Percentiles rank a stretch among this genome's conserved stretches.
These are phyloP conservation scores for Coemansia sp. DNA, from an alignment of 192 early-diverging fungal genomes.

Conservation along the genomic window DNA sequence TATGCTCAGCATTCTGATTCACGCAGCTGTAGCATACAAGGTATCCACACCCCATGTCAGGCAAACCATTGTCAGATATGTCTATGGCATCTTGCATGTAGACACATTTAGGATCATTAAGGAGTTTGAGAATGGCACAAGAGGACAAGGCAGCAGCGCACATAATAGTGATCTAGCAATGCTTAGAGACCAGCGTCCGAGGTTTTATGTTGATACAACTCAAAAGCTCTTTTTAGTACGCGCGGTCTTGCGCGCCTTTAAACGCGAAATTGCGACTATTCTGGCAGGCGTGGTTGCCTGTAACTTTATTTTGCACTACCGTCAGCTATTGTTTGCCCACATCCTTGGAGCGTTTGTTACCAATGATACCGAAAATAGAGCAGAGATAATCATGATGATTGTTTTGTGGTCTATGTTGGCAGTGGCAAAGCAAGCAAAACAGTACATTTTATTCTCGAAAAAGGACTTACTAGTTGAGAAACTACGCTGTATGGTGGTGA, in stretches of 20 bases:
- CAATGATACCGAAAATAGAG: background rate
- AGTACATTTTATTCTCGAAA: background rate
- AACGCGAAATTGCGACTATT: background rate
- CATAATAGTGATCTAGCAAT: too few species aligned
- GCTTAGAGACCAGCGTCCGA: background rate
- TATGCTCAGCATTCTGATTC: background rate
- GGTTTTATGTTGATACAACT: background rate
- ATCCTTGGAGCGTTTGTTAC: constrained; percentile 9
- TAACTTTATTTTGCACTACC: background rate
- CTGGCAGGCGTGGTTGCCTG: background rate
- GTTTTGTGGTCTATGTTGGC: constrained; percentile 8
- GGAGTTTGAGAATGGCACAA: background rate
- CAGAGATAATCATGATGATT: background rate
- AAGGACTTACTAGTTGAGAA: background rate
- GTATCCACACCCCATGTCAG: background rate
- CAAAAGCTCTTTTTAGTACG: constrained; percentile 2
- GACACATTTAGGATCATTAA: background rate
- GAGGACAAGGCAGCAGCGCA: background rate
- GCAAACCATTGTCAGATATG: background rate
- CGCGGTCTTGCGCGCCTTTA: background rate
- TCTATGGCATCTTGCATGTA: background rate
- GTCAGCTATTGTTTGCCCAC: constrained; percentile 5
- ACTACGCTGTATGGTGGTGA: background rate
- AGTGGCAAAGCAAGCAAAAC: background rate
- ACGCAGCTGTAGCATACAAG: background rate